Conservation (phyloP, 129 eudicot species). For the Centrapalus pauciflorus region DNA sequence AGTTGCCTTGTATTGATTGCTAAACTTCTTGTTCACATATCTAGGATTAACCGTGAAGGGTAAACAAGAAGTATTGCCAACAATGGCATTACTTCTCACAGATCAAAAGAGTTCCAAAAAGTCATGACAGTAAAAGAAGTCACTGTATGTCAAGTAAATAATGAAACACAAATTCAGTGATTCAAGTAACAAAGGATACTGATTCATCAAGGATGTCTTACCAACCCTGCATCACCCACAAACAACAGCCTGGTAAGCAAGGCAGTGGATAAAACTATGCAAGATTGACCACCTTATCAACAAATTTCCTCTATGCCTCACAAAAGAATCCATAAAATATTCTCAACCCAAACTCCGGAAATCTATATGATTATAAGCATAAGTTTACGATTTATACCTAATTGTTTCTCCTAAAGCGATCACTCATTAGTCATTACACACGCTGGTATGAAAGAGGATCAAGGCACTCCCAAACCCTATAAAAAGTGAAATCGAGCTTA, state of each 20-base stretch:
- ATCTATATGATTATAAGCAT: too few species aligned
- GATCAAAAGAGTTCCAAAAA: background rate
- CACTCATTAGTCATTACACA: background rate
- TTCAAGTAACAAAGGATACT: conserved; percentile 71
- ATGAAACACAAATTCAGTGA: too few species aligned
- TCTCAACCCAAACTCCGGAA: too few species aligned
- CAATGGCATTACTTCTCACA: background rate
- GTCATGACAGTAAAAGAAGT: too few species aligned
- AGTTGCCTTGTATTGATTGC: conserved; percentile 97
- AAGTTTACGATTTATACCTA: too few species aligned
- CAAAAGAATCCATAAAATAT: background rate
- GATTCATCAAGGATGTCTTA: conserved; percentile 99
- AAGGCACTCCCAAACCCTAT: background rate
- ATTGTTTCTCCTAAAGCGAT: background rate
- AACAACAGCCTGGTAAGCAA: background rate
- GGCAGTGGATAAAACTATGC: background rate
- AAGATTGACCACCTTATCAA: too few species aligned
- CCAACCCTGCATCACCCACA: conserved; percentile 82
- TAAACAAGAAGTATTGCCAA: conserved; percentile 23
- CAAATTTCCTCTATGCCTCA: too few species aligned
- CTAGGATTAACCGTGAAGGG: conserved; percentile 45
- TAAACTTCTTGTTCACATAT: conserved; percentile 94
- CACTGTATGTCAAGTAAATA: background rate
- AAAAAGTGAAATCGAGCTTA: too few species aligned
- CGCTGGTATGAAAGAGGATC: background rate